A percentile compares a stretch with the other conserved stretches of the same genome.
Conservation (phyloP, 1,284 basidiomycete genomes). For the Coniferiporia weirii region DNA sequence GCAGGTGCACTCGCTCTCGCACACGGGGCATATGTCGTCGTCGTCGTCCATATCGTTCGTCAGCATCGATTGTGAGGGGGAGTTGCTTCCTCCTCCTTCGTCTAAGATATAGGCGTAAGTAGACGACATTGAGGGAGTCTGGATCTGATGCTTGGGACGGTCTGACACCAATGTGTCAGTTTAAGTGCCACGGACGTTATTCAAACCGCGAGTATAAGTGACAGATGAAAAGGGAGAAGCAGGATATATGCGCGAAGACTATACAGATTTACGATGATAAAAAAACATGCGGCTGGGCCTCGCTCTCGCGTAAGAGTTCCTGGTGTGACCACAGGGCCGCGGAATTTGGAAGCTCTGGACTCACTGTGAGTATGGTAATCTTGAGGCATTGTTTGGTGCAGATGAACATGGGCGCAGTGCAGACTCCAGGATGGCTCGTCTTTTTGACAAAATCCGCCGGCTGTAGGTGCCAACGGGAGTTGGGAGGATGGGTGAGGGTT, state of each 20-base stretch:
- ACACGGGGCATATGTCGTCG: constrained; percentile 78
- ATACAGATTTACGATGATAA: constrained; percentile 7
- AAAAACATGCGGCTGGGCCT: constrained; percentile 28
- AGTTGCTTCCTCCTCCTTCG: constrained; percentile 31
- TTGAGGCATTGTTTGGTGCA: constrained; percentile 40
- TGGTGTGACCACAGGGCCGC: constrained; percentile 20
- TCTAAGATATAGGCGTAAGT: constrained; percentile 61
- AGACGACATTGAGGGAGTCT: constrained; percentile 59
- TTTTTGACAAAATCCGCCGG: constrained; percentile 17
- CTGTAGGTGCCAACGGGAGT: constrained; percentile 12
- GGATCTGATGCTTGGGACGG: constrained; percentile 50
- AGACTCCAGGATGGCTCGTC: constrained; percentile 43
- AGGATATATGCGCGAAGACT: constrained; percentile 10
- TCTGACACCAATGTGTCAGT: constrained; percentile 31
- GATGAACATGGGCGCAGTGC: constrained; percentile 45
- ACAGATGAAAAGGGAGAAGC: constrained; percentile 3
- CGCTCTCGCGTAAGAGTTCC: constrained; percentile 25
- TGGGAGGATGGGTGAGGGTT: constrained; percentile 9
- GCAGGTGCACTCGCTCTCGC: constrained; percentile 82
- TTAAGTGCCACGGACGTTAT: background rate
- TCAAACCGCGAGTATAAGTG: background rate
- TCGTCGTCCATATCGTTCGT: constrained; percentile 57
- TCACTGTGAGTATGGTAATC: constrained; percentile 41
- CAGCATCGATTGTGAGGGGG: constrained; percentile 21
- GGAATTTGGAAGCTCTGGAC: constrained; percentile 21